Percentiles rank a stretch among this genome's conserved stretches.
phyloP scores from a whole-genome alignment of 805 yeast genomes.

The Starmerella floricola region DNA sequence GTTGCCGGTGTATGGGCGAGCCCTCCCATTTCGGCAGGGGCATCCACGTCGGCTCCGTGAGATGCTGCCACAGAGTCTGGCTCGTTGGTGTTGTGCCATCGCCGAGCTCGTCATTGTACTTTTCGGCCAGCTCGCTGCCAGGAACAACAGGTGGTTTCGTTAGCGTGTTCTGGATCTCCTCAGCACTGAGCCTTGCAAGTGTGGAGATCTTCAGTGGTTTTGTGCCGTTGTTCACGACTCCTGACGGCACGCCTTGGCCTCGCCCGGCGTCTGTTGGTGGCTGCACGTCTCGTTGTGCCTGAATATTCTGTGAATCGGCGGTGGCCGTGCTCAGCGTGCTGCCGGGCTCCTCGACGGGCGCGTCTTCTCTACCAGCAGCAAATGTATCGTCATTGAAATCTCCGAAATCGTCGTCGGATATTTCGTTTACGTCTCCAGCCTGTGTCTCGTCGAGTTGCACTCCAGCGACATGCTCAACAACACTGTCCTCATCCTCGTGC shows the following conservation, averaged over 20 bases:
- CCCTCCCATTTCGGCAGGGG: constrained; percentile 59
- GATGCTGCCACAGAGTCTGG: constrained; percentile 33
- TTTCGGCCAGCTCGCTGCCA: neutral
- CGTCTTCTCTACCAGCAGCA: neutral
- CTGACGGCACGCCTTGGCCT: too few relatives aligned
- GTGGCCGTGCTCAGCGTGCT: too few relatives aligned
- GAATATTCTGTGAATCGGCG: too few relatives aligned
- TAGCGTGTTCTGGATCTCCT: constrained; percentile 4
- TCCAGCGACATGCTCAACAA: neutral
- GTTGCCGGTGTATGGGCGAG: constrained; percentile 50
- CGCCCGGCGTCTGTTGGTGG: too few relatives aligned
- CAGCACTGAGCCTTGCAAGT: neutral
- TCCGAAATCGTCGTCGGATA: constrained; percentile 25
- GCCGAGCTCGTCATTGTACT: neutral
- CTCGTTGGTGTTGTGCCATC: constrained; percentile 19
- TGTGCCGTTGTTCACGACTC: too few relatives aligned
- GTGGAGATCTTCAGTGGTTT: neutral
- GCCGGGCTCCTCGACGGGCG: neutral
- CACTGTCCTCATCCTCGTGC: neutral
- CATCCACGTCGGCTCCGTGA: constrained; percentile 39
- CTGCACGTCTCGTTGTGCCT: too few relatives aligned
- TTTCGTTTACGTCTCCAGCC: neutral
- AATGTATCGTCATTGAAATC: constrained; percentile 26
- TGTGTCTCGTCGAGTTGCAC: neutral
- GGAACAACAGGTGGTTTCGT: constrained; percentile 5